Conservation (phyloP, 306 rosid genomes). For the Albizia julibrissin region DNA sequence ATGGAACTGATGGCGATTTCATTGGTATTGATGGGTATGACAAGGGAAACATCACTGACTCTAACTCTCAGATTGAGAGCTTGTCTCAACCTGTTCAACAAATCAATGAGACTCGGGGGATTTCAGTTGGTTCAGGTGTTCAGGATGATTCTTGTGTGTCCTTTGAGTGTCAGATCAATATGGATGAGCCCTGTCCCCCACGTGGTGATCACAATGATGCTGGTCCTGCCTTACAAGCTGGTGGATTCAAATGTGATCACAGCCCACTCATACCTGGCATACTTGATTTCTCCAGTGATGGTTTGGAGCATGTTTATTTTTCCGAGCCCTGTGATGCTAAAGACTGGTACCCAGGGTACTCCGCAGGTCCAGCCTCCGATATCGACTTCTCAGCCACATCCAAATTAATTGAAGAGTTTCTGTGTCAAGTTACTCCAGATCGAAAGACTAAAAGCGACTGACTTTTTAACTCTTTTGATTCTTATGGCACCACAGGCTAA, state of each 20-base stretch:
- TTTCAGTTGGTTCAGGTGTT: constrained; percentile 1
- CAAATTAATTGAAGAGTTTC: constrained; percentile 61
- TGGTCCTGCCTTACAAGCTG: constrained; percentile 23
- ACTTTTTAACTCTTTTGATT: constrained; percentile 24
- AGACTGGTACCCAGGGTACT: constrained; percentile 53
- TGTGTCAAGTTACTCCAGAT: constrained; percentile 42
- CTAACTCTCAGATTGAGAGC: constrained; percentile 27
- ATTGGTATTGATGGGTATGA: constrained; percentile 25
- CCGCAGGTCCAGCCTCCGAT: constrained; percentile 32
- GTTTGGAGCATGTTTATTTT: constrained; percentile 39
- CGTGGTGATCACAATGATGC: constrained; percentile 29
- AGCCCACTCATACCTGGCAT: constrained; percentile 32
- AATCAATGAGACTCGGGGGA: neutral
- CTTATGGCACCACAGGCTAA: neutral
- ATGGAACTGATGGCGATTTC: constrained; percentile 11
- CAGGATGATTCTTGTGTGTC: constrained; percentile 40
- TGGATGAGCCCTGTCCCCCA: constrained; percentile 33
- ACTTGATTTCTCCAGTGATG: constrained; percentile 31
- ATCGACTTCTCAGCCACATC: constrained; percentile 55
- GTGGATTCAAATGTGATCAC: constrained; percentile 37
- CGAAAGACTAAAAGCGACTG: constrained; percentile 35
- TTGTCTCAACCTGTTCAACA: constrained; percentile 24
- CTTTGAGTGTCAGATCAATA: constrained; percentile 29
- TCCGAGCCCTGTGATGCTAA: constrained; percentile 44
- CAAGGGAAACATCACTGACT: constrained; percentile 12